Conservation (phyloP, 495 filamentous ascomycete species). For the Lichenothelia convexa region DNA sequence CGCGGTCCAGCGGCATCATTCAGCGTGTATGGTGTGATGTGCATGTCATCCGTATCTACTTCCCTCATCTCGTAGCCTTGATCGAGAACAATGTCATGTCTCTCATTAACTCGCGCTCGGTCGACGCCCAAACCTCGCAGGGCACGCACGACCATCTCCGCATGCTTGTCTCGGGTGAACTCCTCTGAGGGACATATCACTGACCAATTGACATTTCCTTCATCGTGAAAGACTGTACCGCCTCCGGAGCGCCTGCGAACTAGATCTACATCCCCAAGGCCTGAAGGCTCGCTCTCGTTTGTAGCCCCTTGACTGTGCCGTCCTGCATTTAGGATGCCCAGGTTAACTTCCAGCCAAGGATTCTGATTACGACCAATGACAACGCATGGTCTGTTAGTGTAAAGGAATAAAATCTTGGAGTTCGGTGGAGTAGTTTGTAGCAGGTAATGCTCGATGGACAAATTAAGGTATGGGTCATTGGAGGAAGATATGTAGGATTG, state of each 20-base stretch:
- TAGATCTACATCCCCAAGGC: slow-evolving; percentile 32
- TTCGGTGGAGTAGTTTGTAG: slow-evolving; percentile 49
- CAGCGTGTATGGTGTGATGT: slow-evolving; percentile 19
- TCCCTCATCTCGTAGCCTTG: slow-evolving; percentile 16
- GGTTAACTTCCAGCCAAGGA: slow-evolving; percentile 81
- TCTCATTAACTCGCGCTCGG: slow-evolving; percentile 53
- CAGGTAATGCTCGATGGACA: slow-evolving; percentile 87
- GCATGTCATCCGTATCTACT: slow-evolving; percentile 15
- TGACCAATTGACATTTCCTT: slow-evolving; percentile 81
- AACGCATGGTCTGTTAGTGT: slow-evolving; percentile 68
- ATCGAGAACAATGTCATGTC: slow-evolving; percentile 83
- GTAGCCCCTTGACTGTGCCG: background rate
- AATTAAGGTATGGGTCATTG: slow-evolving; percentile 69
- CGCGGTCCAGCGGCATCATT: slow-evolving; percentile 15
- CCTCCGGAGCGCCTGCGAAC: slow-evolving; percentile 76
- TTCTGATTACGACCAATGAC: slow-evolving; percentile 95
- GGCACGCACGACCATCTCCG: slow-evolving; percentile 73
- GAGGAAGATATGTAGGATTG: slow-evolving; percentile 65
- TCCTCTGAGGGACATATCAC: slow-evolving; percentile 58
- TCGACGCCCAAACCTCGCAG: slow-evolving; percentile 36
- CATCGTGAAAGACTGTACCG: slow-evolving; percentile 84
- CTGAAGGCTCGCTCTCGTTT: slow-evolving; percentile 10
- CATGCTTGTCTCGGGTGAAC: slow-evolving; percentile 76
- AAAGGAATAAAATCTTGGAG: slow-evolving; percentile 68
- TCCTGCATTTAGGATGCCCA: slow-evolving; percentile 30